Conservation (phyloP, 352 stramenopile species). For the Paralagenidium karlingii region DNA sequence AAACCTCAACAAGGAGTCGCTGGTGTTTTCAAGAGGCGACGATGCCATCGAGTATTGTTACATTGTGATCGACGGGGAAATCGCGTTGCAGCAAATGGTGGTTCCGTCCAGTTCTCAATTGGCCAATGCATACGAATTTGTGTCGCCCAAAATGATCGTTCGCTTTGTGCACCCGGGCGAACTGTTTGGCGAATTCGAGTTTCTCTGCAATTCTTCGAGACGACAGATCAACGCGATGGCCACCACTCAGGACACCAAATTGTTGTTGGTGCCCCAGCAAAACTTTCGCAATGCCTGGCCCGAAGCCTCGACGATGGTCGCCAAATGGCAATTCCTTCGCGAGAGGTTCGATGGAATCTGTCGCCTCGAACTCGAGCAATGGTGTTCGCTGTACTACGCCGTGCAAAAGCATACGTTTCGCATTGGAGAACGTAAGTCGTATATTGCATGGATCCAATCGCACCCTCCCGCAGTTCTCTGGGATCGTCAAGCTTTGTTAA, state of each 20-base stretch:
- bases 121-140: constrained; percentile 1
- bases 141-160: constrained; percentile 15
- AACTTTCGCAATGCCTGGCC: constrained; percentile 22
- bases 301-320: constrained; percentile 8
- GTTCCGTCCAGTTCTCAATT: no score
- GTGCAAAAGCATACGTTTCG: constrained; percentile 16
- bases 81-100: constrained; percentile 21
- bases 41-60: constrained; percentile 14
- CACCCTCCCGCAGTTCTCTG: no score
- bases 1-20: constrained; percentile 11
- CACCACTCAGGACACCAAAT: constrained; percentile 9
- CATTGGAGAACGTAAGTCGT: constrained; percentile 20
- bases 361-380: constrained; percentile 19
- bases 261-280: constrained; percentile 20
- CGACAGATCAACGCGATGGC: constrained; percentile 18
- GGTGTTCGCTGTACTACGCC: constrained; percentile 32
- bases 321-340: constrained; percentile 19
- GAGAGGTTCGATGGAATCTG: constrained; percentile 14
- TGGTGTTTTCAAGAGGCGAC: constrained; percentile 19
- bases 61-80: constrained; percentile 18
- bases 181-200: constrained; percentile 37
- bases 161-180: constrained; percentile 14
- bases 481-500: no score
- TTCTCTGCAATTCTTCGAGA: constrained; percentile 10
- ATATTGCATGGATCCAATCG: no score